A percentile compares a stretch with the other conserved stretches of the same genome.
Conservation (phyloP, 352 stramenopile species). For the Ophiocytium majus region DNA sequence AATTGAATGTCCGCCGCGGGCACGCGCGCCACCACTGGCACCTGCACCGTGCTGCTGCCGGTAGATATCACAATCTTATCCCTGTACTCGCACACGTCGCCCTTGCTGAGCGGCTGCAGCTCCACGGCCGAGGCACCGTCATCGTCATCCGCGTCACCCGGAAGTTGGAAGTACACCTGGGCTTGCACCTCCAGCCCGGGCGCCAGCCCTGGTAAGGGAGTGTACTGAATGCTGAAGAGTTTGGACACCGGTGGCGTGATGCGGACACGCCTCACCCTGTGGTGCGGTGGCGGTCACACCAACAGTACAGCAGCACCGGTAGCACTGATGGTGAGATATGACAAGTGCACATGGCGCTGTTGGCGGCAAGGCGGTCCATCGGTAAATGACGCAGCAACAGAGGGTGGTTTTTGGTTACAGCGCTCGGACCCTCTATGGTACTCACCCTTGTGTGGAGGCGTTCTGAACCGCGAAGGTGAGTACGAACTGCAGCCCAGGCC, state of each 20-base stretch:
- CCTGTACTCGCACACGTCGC: neutral
- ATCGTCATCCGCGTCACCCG: neutral
- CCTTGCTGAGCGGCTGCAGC: neutral
- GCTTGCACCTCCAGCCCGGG: neutral
- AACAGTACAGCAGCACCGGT: no score
- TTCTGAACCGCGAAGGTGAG: slow-evolving; percentile 2
- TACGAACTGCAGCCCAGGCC: neutral
- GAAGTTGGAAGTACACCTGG: neutral
- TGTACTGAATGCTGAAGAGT: slow-evolving; percentile 11
- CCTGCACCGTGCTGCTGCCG: neutral
- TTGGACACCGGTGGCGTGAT: neutral
- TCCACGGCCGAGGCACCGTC: neutral
- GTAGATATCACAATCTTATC: neutral
- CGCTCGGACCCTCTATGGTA: no score
- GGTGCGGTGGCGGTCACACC: no score
- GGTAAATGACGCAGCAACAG: no score
- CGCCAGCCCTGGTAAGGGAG: neutral
- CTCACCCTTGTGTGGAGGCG: neutral
- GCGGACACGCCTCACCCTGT: neutral
- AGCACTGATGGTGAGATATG: no score
- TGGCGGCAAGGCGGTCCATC: no score
- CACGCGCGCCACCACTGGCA: neutral
- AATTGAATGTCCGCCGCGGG: neutral
- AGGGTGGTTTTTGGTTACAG: no score
- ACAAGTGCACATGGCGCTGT: no score